These are phyloP conservation scores for Eucalyptus leucophloia DNA, from an alignment of 345 rosid species.

Conservation along the genomic window DNA sequence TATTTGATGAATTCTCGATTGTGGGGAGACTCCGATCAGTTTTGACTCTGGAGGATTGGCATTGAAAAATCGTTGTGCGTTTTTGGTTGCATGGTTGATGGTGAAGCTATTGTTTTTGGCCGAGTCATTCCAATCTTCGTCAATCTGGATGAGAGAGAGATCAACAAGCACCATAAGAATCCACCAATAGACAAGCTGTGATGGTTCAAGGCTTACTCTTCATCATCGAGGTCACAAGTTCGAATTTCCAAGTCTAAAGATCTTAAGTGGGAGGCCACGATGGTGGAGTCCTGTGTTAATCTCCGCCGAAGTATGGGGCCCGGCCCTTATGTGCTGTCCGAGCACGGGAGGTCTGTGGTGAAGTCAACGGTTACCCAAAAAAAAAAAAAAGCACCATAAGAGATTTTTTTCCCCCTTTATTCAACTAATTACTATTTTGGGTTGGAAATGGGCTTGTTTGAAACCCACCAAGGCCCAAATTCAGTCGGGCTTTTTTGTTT, in stretches of 20 bases:
- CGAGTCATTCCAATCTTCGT: background rate
- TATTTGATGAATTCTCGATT: background rate
- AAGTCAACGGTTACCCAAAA: too few species aligned
- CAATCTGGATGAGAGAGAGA: background rate
- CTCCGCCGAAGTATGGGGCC: too few species aligned
- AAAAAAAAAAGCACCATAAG: background rate
- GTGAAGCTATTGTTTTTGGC: background rate
- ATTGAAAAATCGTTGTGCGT: background rate
- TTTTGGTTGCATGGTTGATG: background rate
- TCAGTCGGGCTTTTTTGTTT: background rate
- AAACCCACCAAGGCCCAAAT: background rate
- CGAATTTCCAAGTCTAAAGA: too few species aligned
- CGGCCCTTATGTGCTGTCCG: rapidly evolving
- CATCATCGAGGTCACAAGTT: too few species aligned
- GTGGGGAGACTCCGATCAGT: background rate
- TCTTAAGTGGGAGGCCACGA: too few species aligned
- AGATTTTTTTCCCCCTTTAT: rapidly evolving
- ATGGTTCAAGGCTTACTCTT: too few species aligned
- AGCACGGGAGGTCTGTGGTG: rapidly evolving
- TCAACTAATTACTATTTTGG: background rate
- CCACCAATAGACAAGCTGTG: rapidly evolving
- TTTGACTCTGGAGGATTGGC: background rate
- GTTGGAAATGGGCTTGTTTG: background rate
- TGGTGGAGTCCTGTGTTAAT: too few species aligned
- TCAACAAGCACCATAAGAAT: background rate